Evolutionary conservation across 768 basidiomycete species (phyloP), one percentile per base, ranked within the genome.

Genomic region (Kwoniella bestiolae): DNA sequence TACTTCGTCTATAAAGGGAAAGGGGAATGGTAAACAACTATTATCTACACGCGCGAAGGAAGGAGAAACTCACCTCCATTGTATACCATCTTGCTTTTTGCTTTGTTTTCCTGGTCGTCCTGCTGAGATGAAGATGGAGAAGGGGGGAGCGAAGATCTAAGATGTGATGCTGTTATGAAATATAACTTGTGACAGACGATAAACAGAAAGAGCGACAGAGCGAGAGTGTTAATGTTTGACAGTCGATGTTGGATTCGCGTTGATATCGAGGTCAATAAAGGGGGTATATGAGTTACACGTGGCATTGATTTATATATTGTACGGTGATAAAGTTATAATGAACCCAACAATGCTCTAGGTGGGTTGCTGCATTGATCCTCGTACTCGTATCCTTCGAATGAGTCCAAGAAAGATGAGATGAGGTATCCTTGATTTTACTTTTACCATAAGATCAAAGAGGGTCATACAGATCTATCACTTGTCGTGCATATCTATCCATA

Each of bases 1-100:
- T n/a, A 98, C 93, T 83, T 97, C 94, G 79, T 97, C 94, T 96
- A 66, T 34, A 41, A 34, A 11, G 34, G 35, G 7, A 46, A 8
- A 61, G 2, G 35, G 50, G 51, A 55, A 18, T 35, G 18, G 9
- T 4, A 12, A 16, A 28, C 7, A 28, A 44, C 26, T 26, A 26
- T 31, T 25, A 60, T 26, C 58, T 56, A 16, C 38, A 58, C 32
- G 14, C 14, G 38, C 23, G 7, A 18, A 5, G 31, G 31, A 26
- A 60, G 21, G 18, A 12, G 31, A 34, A 49, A 53, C 74, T 61
- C 56, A 79, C 79, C 79, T 71, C 81, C 81, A 67, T 80, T 80
- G 70, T 82, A 82, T n/a, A 78, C 77, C 77, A 78, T 78, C 12
- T 34, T 73, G 56, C n/a, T n/a, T n/a, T n/a, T n/a, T n/a, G n/a